Evolutionary conservation across 1,139 yeast species (phyloP).

Genomic region (Taiozyma sp.): DNA sequence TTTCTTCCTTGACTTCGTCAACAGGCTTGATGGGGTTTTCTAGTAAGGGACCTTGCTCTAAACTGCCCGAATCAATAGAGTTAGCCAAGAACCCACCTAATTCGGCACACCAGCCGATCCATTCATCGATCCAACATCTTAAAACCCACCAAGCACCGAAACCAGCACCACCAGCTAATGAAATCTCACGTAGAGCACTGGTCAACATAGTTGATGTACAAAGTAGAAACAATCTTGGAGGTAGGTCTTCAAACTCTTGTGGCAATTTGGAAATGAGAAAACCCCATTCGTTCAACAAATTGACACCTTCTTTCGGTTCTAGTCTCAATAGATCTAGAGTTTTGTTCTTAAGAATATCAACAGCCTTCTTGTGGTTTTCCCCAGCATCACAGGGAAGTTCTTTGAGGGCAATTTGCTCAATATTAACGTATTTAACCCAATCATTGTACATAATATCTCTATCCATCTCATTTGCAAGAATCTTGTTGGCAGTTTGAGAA

Average conservation of each 20-base stretch:
- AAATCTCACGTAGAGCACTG: slow-evolving; percentile 60
- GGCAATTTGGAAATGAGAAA: slow-evolving; percentile 41
- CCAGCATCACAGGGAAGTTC: slow-evolving; percentile 48
- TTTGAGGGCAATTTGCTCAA: slow-evolving; percentile 42
- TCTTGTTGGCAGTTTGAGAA: slow-evolving; percentile 48
- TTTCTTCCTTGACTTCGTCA: not conserved
- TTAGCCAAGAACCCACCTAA: slow-evolving; percentile 48
- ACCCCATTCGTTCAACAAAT: slow-evolving; percentile 32
- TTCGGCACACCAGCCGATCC: slow-evolving; percentile 64
- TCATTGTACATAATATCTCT: slow-evolving; percentile 50
- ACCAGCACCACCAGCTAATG: slow-evolving; percentile 52
- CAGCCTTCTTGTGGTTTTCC: slow-evolving; percentile 29
- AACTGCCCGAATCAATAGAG: not conserved
- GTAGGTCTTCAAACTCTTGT: slow-evolving; percentile 35
- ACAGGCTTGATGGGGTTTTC: not conserved
- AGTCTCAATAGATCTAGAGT: slow-evolving; percentile 34
- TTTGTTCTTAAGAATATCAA: slow-evolving; percentile 38
- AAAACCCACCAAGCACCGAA: slow-evolving; percentile 79
- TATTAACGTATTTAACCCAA: slow-evolving; percentile 50
- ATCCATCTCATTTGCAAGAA: slow-evolving; percentile 42
- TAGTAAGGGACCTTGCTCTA: not conserved
- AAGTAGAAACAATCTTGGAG: slow-evolving; percentile 53
- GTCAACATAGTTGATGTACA: slow-evolving; percentile 52
- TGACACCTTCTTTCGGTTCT: slow-evolving; percentile 15
- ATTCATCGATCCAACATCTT: slow-evolving; percentile 74